phyloP scores from a whole-genome alignment of 1,139 yeast species.

The Hemisphaericaspora lyxosophila region DNA sequence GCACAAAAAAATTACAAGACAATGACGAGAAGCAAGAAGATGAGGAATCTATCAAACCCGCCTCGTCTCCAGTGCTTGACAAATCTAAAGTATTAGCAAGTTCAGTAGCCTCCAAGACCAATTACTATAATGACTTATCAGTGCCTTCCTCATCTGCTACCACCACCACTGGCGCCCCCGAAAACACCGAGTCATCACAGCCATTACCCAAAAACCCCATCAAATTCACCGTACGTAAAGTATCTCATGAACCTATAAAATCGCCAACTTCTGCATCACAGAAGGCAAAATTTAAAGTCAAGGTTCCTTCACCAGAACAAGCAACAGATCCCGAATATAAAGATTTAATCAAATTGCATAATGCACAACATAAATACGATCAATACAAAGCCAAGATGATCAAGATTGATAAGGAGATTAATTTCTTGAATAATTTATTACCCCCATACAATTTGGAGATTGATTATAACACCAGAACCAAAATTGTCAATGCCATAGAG shows the following conservation, averaged over 20 bases:
- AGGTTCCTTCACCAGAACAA: background rate
- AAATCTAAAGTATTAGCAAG: slow-evolving; percentile 9
- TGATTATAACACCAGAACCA: slow-evolving; percentile 43
- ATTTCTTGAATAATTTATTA: slow-evolving; percentile 37
- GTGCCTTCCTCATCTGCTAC: slow-evolving; percentile 6
- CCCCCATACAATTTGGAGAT: slow-evolving; percentile 50
- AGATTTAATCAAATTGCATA: slow-evolving; percentile 11
- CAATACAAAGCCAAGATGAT: slow-evolving; percentile 30
- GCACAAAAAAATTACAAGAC: slow-evolving; percentile 12
- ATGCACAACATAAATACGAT: slow-evolving; percentile 38
- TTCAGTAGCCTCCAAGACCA: slow-evolving; percentile 14
- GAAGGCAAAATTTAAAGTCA: background rate
- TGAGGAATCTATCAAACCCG: too few relatives aligned
- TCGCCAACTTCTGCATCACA: slow-evolving; percentile 12
- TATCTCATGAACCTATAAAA: slow-evolving; percentile 34
- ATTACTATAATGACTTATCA: slow-evolving; percentile 11
- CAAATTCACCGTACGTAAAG: slow-evolving; percentile 45
- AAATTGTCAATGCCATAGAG: slow-evolving; percentile 44
- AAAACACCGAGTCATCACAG: slow-evolving; percentile 4
- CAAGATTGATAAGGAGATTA: slow-evolving; percentile 44
- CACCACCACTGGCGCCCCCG: too few relatives aligned
- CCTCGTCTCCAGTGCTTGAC: background rate
- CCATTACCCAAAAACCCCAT: slow-evolving; percentile 28
- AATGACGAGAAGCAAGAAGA: slow-evolving; percentile 3
- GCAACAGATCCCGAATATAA: slow-evolving; percentile 3